Conservation (phyloP, 2,329 filamentous ascomycete species). For the Tolypocladium endophyticum region DNA sequence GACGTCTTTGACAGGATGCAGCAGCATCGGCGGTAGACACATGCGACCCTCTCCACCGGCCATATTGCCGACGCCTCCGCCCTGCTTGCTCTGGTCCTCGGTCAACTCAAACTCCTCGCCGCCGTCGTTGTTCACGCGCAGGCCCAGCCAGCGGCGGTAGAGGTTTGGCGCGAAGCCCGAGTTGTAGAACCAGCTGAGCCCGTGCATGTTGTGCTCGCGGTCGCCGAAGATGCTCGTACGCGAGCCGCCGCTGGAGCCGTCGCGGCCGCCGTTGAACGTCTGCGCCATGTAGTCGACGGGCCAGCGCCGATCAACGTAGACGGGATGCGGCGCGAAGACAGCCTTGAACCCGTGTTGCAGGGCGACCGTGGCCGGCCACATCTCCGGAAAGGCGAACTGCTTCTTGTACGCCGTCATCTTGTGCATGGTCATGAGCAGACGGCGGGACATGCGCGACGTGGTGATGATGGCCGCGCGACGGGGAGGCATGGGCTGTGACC, state of each 20-base stretch:
- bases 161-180: conserved; percentile 71
- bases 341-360: conserved; percentile 90
- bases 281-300: conserved; percentile 65
- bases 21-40: conserved; percentile 81
- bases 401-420: conserved; percentile 75
- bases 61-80: conserved; percentile 39
- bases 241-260: conserved; percentile 64
- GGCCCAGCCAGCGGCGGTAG: conserved; percentile 78
- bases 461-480: conserved; percentile 85
- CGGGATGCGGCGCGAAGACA: conserved; percentile 79
- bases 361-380: conserved; percentile 85
- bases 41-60: conserved; percentile 69
- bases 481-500: conserved; percentile 46
- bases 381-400: conserved; percentile 88
- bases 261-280: conserved; percentile 69
- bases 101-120: conserved; percentile 65
- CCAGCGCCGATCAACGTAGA: conserved; percentile 83
- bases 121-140: conserved; percentile 67
- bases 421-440: conserved; percentile 80
- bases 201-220: conserved; percentile 78
- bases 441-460: conserved; percentile 70
- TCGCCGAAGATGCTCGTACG: conserved; percentile 68
- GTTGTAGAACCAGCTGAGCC: conserved; percentile 88
- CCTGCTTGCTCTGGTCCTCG: conserved; percentile 40
- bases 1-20: conserved; percentile 80